Evolutionary conservation across 148 eudicot genomes (phyloP).

Genomic region (Selenicereus undatus): DNA sequence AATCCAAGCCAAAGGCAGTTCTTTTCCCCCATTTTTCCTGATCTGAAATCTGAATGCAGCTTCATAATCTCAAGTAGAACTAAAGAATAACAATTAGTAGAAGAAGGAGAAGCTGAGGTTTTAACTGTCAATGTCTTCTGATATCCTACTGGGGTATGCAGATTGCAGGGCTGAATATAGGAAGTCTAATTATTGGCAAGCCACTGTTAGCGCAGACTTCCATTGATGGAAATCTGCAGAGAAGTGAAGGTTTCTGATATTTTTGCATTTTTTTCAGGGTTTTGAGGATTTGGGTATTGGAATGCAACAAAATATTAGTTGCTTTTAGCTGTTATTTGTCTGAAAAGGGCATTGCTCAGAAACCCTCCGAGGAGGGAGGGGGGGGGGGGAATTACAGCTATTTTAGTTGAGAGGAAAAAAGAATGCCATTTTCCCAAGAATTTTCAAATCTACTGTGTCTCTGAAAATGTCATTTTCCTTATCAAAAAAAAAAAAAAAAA

Average conservation of each 20-base stretch:
- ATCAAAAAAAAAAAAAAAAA: not conserved
- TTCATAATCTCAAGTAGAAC: not conserved
- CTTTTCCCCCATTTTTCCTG: slow-evolving; percentile 13
- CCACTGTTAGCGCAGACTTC: not conserved
- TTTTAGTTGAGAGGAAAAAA: not conserved
- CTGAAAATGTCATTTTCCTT: not conserved
- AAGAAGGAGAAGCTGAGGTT: not conserved
- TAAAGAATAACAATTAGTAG: not conserved
- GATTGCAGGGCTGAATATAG: not conserved
- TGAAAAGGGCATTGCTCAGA: not conserved
- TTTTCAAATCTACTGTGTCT: not conserved
- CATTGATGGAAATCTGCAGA: slow-evolving; percentile 2
- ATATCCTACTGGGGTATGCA: not conserved
- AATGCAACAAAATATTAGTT: slow-evolving; percentile 6
- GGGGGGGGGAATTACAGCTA: not conserved
- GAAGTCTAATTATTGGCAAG: not conserved
- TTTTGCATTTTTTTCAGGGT: not conserved
- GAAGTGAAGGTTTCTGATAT: not conserved
- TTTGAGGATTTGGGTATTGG: not conserved
- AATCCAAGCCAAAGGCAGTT: slow-evolving; percentile 16
- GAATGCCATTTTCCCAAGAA: not conserved
- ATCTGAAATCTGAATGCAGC: not conserved
- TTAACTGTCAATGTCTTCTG: not conserved
- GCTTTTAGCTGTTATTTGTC: not conserved
- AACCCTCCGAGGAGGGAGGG: no score